Evolutionary conservation across 2,329 filamentous ascomycete genomes (phyloP).

Genomic region (Cladobotryum protrusum): DNA sequence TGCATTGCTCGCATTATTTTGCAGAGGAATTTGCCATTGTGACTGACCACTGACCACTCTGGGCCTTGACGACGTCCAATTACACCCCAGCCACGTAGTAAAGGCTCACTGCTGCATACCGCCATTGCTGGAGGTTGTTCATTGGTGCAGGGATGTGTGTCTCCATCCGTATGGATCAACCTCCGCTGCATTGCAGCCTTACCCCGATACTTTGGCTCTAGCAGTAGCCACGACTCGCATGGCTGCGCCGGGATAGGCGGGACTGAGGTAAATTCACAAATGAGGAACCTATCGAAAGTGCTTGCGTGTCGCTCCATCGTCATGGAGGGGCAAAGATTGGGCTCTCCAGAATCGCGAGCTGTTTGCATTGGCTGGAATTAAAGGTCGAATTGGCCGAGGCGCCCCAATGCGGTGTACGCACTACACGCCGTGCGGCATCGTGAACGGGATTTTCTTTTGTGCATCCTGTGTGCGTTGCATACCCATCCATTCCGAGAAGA

Average conservation of each 20-base stretch:
- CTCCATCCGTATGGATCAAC: conserved; percentile 5
- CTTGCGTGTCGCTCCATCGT: conserved; percentile 8
- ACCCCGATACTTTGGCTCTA: conserved; percentile 7
- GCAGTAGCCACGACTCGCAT: conserved; percentile 8
- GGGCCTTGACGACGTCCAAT: not conserved
- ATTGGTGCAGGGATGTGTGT: conserved; percentile 4
- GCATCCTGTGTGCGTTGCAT: too few relatives aligned
- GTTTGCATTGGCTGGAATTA: too few relatives aligned
- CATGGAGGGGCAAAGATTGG: not conserved
- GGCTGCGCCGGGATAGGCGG: not conserved
- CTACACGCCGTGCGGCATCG: too few relatives aligned
- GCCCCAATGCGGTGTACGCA: too few relatives aligned
- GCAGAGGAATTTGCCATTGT: not conserved
- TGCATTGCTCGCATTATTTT: conserved; percentile 9
- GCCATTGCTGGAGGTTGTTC: conserved; percentile 6
- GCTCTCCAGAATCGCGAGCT: too few relatives aligned
- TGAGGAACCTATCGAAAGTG: not conserved
- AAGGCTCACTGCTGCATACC: conserved; percentile 7
- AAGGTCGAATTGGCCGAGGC: too few relatives aligned
- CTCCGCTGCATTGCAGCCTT: conserved; percentile 13
- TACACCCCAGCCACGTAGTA: conserved; percentile 11
- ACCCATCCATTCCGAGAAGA: too few relatives aligned
- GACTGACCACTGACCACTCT: not conserved
- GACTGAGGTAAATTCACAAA: not conserved
- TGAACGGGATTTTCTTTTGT: too few relatives aligned